phyloP scores from a whole-genome alignment of 768 basidiomycete genomes.

The Suillus cothurnatus region DNA sequence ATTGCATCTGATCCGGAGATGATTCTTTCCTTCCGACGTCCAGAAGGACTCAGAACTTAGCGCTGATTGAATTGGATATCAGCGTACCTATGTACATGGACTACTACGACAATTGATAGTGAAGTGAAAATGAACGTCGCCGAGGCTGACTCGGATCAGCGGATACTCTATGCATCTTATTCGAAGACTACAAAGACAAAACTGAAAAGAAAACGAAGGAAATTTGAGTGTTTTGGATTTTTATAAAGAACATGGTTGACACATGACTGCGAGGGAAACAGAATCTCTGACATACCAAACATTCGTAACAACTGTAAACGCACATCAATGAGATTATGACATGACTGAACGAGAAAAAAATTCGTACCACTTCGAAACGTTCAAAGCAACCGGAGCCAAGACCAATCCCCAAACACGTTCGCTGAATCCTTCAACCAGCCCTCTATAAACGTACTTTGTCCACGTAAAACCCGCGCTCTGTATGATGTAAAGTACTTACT shows the following conservation, averaged over 20 bases:
- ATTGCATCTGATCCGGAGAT: too few relatives aligned
- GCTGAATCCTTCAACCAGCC: neutral
- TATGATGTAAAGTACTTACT: constrained; percentile 4
- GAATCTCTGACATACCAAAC: neutral
- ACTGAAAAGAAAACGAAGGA: neutral
- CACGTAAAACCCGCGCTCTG: neutral
- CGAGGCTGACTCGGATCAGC: neutral
- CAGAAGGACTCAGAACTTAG: neutral
- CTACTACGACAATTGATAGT: neutral
- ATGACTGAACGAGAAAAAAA: neutral
- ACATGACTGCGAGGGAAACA: neutral
- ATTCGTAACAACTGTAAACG: neutral
- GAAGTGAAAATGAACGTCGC: neutral
- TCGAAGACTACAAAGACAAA: neutral
- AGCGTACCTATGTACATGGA: neutral
- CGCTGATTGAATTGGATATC: neutral
- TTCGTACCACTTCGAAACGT: neutral
- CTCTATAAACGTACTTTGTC: neutral
- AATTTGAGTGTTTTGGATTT: neutral
- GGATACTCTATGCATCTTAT: neutral
- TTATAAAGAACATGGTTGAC: neutral
- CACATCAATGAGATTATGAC: neutral
- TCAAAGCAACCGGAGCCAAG: neutral
- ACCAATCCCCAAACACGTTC: neutral
- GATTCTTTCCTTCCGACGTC: too few relatives aligned